Evolutionary conservation across 108 stramenopile genomes (phyloP), one percentile per base, ranked within the genome.

Genomic region (Conticribra guillardii): DNA sequence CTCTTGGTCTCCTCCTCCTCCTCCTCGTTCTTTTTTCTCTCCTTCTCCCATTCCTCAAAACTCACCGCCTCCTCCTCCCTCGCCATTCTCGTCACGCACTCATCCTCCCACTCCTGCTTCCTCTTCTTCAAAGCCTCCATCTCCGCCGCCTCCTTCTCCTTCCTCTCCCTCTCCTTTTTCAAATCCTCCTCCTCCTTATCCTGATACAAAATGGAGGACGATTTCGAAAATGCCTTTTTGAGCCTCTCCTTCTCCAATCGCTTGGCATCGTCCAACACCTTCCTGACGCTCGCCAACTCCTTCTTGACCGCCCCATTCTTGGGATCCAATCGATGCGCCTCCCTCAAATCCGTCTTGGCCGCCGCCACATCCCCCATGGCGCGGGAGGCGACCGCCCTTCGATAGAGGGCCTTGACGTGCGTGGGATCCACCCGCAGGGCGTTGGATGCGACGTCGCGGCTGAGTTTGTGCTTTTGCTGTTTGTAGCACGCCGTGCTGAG

Each of bases 391-490:
- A 82, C 61, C 1, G 88, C 92, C 15, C 92, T 64, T 24, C 94
- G 70, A 72, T 91, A 97, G 45, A 92, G 52, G 2, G 93, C 93
- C 78, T 97, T 97, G 69, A 94, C 89, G 66, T 90, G 82, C 45
- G 56, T 64, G 9, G 71, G 17, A 33, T 97, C 92, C 33, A 93
- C 71, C 18, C 76, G 66, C 48, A 97, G 51, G 0, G 85, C 90
- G n/a, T 85, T 89, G 51, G 74, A 68, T 0, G 94, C 88, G 0
- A 92, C 81, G 54, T 88, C 84, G n/a, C 34, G 52, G 24, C 71
- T 64, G 33, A 82, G 52, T 47, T 78, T 72, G 53, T 78, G 76
- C 65, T 95, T 95, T 5, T 80, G 67, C 58, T 88, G 85, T 71
- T 92, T 87, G 63, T 87, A 84, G 41, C 70, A 87, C 58, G 92